Evolutionary conservation across 192 early-diverging fungal species (phyloP).

Genomic region (Spinellus fusiger): DNA sequence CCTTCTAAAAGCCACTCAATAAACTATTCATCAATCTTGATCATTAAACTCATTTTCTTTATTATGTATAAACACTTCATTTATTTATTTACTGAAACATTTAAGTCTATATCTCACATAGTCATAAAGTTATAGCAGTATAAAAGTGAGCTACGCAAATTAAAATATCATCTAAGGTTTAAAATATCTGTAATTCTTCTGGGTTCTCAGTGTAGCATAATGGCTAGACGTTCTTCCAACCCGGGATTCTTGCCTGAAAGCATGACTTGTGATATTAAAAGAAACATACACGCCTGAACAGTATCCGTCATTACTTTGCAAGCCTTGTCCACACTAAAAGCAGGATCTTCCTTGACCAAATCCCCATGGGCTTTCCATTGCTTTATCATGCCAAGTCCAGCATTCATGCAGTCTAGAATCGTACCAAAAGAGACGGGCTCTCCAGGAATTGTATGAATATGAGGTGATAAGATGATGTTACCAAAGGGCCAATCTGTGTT

Average conservation of each 20-base stretch:
- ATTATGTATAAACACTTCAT: no score
- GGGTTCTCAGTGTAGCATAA: not conserved
- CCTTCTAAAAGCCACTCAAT: no score
- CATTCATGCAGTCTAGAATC: slow-evolving; percentile 25
- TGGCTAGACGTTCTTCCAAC: not conserved
- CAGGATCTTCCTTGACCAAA: not conserved
- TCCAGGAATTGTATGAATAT: slow-evolving; percentile 20
- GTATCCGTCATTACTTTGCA: slow-evolving; percentile 5
- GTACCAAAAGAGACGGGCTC: slow-evolving; percentile 37
- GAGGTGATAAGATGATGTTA: slow-evolving; percentile 32
- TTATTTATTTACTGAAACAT: no score
- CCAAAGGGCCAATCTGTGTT: slow-evolving; percentile 38
- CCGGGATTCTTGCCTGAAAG: not conserved
- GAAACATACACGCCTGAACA: slow-evolving; percentile 7
- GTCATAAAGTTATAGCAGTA: no score
- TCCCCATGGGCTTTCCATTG: not conserved
- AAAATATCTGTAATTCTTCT: no score
- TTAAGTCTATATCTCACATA: no score
- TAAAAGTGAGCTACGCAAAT: no score
- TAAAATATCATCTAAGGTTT: no score
- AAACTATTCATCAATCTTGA: no score
- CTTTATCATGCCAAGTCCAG: slow-evolving; percentile 1
- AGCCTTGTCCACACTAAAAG: not conserved
- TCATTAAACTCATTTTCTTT: no score
- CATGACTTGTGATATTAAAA: slow-evolving; percentile 8